Base-by-base conservation (phyloP, 225 moss, liverwort and hornwort species). In the Physcomitrium patens region DNA sequence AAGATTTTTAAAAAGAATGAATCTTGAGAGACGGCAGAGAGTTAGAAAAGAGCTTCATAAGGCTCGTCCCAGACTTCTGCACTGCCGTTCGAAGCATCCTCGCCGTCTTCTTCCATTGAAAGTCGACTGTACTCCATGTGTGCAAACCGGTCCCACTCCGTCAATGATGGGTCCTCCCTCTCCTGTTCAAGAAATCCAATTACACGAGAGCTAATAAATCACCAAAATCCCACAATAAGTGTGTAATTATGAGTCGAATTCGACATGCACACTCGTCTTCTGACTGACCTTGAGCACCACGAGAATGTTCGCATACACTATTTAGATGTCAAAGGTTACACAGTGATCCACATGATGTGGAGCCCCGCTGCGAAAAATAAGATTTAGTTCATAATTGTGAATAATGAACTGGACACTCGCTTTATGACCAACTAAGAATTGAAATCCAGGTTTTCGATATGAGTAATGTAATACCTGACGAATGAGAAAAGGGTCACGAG, bases 111-210 rank as follows among this genome's bases (percentile, higher is more conserved):
- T 80, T 99, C 97, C 94, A 99, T 99, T 43, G 94, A 99, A 76
- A 99, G 85, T 16, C 97, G 93, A 65, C 94, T 94, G 69, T 93
- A 99, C 81, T 99, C 97, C 86, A 87, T 86, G 78, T 99, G 93
- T 37, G 97, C 94, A 89, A 99, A 94, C 37, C 97, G 91, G 73
- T 99, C 97, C 97, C 97, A 99, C 82, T 99, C 97, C 53, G 97
- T 99, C 72, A 94, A 72, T 12, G 93, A 78, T 63, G 94, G 97
- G 81, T 99, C 97, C 78, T 99, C 97, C 70, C 97, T 87, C 86
- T 95, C 97, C 97, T 99, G 79, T 60, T 82, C 64, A 79, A 23
- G 67, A 37, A 67, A 69, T 47, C 63, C 77, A 37, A n/a, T 72
- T 51, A 62, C 24, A 76, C 51, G 69, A 22, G 50, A 61, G 59